Evolutionary conservation across 1,284 basidiomycete species (phyloP), one percentile per base, ranked within the genome.

Genomic region (Melampsora americana): DNA sequence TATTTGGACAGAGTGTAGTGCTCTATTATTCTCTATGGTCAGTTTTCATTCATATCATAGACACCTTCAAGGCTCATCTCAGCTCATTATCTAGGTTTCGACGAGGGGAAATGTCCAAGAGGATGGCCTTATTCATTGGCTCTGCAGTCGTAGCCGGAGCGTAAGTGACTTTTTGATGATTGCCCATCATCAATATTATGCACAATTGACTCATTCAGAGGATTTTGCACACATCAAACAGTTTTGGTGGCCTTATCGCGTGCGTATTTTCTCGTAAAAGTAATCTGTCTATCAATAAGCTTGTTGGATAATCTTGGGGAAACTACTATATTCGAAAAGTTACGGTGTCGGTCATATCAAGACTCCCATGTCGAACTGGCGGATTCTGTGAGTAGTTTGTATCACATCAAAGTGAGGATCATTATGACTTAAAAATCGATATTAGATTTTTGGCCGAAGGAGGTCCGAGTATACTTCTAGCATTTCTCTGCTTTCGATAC

Each of bases 91-190:
- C 28, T 5, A 4, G 35, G 32, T 32, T 18, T 26, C 11, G 18
- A 30, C 2, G 23, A 32, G 18, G 42, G 0, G 68, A 69, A 42
- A 60, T 69, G 68, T 53, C 68, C 30, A 60, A 60, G 60, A 69
- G 68, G 46, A 69, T 69, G 68, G 56, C 68, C 5, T 60, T 69
- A 42, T 69, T 69, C 56, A 69, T 69, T 50, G 68, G 68, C 5
- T 69, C 68, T 18, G 60, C 68, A 35, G 68, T 69, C 44, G 56
- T 69, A 59, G 68, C 68, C 46, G 68, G 68, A 18, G 68, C 68
- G 68, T 69, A 20, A 69, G 68, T 69, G 18, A 9, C 20, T 20
- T 12, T 56, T 50, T 53, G 9, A 35, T 35, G 35, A 9, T 35
- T 35, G 16, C 9, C 7, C 1, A n/a, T 35, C 28, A 23, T 2